Evolutionary conservation across 768 basidiomycete species (phyloP).

Genomic region (Naganishia antarctica): DNA sequence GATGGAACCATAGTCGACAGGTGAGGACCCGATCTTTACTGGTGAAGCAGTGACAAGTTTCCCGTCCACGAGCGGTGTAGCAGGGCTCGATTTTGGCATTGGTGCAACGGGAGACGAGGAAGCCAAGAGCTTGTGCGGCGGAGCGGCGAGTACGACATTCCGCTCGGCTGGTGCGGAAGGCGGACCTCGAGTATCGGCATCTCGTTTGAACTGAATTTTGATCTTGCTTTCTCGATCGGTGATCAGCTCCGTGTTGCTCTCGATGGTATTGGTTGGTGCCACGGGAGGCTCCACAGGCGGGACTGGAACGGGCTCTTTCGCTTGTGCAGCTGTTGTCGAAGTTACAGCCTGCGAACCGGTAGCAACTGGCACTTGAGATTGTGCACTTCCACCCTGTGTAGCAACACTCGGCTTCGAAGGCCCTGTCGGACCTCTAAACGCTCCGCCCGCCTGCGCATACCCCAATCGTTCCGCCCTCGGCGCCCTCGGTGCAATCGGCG

Average conservation of each 20-base stretch:
- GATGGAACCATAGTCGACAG: neutral
- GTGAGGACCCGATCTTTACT: neutral
- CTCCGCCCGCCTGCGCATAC: neutral
- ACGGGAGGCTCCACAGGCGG: too few species aligned
- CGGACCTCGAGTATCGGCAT: neutral
- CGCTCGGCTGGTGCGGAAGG: too few species aligned
- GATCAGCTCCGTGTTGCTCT: neutral
- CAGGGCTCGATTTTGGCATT: neutral
- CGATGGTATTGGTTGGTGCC: neutral
- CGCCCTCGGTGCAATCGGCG: conserved; percentile 2
- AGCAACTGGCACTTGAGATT: too few species aligned
- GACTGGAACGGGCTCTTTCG: neutral
- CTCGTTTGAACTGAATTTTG: conserved; percentile 18
- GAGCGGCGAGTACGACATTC: neutral
- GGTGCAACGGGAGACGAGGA: neutral
- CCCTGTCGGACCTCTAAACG: neutral
- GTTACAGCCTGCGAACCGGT: too few species aligned
- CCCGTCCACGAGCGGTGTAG: conserved; percentile 3
- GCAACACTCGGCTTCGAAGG: neutral
- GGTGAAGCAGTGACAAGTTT: neutral
- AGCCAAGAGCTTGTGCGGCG: neutral
- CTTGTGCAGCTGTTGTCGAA: neutral
- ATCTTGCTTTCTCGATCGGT: conserved; percentile 7
- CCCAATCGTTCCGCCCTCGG: conserved; percentile 15
- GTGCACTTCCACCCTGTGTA: too few species aligned